Evolutionary conservation across 2,329 filamentous ascomycete genomes (phyloP).

Genomic region (Stagonosporopsis vannaccii): DNA sequence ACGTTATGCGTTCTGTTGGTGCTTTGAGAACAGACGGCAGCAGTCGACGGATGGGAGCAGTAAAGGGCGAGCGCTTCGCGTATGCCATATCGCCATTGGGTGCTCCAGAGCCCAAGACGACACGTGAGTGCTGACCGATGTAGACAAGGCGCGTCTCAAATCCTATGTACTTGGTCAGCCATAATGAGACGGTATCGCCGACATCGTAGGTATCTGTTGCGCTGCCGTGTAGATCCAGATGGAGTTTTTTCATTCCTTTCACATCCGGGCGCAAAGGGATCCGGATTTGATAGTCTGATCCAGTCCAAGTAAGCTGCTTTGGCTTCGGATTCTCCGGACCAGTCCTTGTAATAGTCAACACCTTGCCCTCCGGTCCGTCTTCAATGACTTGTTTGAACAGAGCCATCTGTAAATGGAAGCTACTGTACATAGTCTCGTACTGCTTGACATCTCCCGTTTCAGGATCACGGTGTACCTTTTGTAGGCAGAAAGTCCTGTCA

Average conservation of each 20-base stretch:
- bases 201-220: conserved; percentile 68
- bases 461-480: conserved; percentile 23
- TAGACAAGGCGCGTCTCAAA: conserved; percentile 65
- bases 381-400: conserved; percentile 21
- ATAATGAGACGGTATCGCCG: conserved; percentile 63
- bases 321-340: conserved; percentile 15
- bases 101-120: conserved; percentile 68
- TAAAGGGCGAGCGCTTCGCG: conserved; percentile 16
- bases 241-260: conserved; percentile 55
- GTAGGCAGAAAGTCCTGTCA: conserved; percentile 23
- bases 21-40: conserved; percentile 41
- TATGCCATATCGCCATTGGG: conserved; percentile 44
- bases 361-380: conserved; percentile 7
- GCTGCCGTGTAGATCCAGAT: conserved; percentile 68
- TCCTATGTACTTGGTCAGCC: conserved; percentile 68
- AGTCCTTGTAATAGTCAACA: conserved; percentile 8
- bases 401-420: conserved; percentile 23
- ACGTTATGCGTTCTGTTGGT: conserved; percentile 46
- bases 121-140: conserved; percentile 67
- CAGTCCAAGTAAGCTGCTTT: conserved; percentile 10
- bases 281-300: conserved; percentile 18
- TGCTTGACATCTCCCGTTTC: conserved; percentile 13
- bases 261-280: conserved; percentile 64
- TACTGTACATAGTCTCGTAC: conserved; percentile 25
- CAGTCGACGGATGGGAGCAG: conserved; percentile 46